phyloP scores from a whole-genome alignment of 257 asterid genomes.

The Salvia rosmarinus region DNA sequence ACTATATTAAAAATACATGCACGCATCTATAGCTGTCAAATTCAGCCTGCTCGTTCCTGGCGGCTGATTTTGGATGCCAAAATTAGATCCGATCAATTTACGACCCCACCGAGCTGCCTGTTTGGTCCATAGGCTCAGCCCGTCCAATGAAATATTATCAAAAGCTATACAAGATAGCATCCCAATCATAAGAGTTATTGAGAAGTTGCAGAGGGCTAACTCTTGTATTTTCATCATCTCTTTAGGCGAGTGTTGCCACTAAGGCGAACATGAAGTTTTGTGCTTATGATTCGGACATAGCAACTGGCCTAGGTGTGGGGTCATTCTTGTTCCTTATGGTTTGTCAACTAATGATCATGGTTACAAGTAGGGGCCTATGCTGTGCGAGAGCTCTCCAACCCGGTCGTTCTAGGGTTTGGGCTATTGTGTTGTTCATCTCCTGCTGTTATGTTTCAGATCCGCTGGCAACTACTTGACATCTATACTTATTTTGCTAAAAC shows the following conservation, averaged over 20 bases:
- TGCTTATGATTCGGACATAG: constrained; percentile 61
- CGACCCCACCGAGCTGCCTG: too few relatives aligned
- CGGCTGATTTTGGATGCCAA: too few relatives aligned
- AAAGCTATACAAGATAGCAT: too few relatives aligned
- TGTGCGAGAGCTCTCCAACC: constrained; percentile 79
- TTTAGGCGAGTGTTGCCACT: constrained; percentile 48
- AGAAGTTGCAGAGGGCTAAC: neutral
- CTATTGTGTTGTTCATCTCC: constrained; percentile 67
- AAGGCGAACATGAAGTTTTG: constrained; percentile 53
- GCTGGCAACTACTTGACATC: too few relatives aligned
- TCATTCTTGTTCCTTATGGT: constrained; percentile 64
- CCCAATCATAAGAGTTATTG: neutral
- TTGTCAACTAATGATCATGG: constrained; percentile 71
- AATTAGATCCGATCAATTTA: too few relatives aligned
- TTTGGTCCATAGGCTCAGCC: too few relatives aligned
- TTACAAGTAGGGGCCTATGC: constrained; percentile 70
- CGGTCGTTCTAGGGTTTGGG: constrained; percentile 70
- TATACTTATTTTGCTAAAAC: too few relatives aligned
- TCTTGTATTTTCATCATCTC: neutral
- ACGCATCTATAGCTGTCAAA: too few relatives aligned
- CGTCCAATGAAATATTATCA: too few relatives aligned
- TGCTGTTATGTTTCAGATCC: constrained; percentile 54
- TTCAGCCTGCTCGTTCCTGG: too few relatives aligned
- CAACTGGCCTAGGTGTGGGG: constrained; percentile 77
- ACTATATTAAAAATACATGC: too few relatives aligned